Base-by-base conservation (phyloP, 2,329 filamentous ascomycete genomes). In the Drechslerella stenobrocha region DNA sequence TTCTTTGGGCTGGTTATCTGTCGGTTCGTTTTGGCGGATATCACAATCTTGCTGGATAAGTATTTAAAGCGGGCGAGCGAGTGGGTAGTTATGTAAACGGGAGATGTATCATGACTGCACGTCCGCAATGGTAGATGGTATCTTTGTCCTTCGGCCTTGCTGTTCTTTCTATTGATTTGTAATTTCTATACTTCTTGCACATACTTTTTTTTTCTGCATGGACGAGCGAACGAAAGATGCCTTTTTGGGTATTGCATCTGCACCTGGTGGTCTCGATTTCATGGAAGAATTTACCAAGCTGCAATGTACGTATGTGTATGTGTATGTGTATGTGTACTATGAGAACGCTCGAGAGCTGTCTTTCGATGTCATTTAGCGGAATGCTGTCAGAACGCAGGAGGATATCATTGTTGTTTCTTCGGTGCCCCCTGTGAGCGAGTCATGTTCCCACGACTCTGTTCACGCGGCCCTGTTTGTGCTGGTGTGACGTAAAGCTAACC, bases 1-100 rank as follows among this genome's bases (percentile, higher is more conserved):
- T 98, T 98, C 77, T 98, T 98, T 76, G 91, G 87, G 13, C 96
- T 98, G 77, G 97, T 93, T 76, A 83, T 98, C 24, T 96, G 92
- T 77, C 87, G 93, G 15, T 98, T 98, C 75, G 90, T 91, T n/a
- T 80, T 98, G 67, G 81, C 85, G 2, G 93, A 98, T 76, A 79
- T 98, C 69, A 83, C 85, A 35, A 76, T 93, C 75, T 81, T 98
- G 79, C 80, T 98, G 72, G 93, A 98, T 76, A 98, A 97, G 76
- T 97, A 93, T 74, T 87, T 98, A 76, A 98, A 98, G 81, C 84
- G 91, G 71, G 91, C 92, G 22, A 95, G 87, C 73, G 92, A 98
- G 80, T 98, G 92, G 92, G 90, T 96, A 50, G 63, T 67, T 34
- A 67, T 67, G 63, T 67, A 67, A 35, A 24, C 23, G 42, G 8